A percentile compares a stretch with the other conserved stretches of the same genome.
Conservation (phyloP, 257 asterid species). For the Verbascum thapsus region DNA sequence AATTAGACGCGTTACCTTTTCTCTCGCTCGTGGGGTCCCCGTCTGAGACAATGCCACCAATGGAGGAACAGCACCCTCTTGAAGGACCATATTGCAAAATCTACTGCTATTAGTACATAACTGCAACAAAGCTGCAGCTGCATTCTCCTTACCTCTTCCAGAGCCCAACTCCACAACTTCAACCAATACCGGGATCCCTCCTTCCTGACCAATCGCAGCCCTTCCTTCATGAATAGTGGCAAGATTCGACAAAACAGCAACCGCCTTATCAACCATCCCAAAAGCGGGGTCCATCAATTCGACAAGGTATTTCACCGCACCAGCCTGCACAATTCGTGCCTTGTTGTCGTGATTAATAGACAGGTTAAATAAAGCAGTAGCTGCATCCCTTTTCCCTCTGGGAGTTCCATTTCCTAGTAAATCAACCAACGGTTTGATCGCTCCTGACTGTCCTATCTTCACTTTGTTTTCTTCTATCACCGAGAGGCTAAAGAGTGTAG, state of each 20-base stretch:
- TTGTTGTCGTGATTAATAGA: slow-evolving; percentile 60
- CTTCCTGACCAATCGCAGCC: slow-evolving; percentile 64
- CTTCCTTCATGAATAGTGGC: slow-evolving; percentile 79
- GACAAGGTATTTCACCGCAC: slow-evolving; percentile 80
- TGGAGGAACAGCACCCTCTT: slow-evolving; percentile 89
- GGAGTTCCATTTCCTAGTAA: slow-evolving; percentile 85
- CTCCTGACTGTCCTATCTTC: slow-evolving; percentile 80
- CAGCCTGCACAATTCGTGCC: slow-evolving; percentile 64
- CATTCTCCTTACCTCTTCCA: slow-evolving; percentile 85
- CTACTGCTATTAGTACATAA: slow-evolving; percentile 71
- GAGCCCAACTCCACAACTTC: slow-evolving; percentile 93
- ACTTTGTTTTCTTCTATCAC: slow-evolving; percentile 73
- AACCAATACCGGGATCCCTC: slow-evolving; percentile 74
- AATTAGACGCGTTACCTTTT: slow-evolving; percentile 48
- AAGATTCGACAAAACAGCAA: slow-evolving; percentile 68
- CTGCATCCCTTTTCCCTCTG: slow-evolving; percentile 78
- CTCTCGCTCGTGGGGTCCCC: slow-evolving; percentile 86
- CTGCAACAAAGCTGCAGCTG: slow-evolving; percentile 91
- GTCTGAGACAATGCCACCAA: slow-evolving; percentile 74
- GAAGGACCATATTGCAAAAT: slow-evolving; percentile 70
- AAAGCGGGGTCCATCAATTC: slow-evolving; percentile 90
- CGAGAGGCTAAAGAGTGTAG: slow-evolving; percentile 85
- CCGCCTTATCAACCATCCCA: slow-evolving; percentile 92
- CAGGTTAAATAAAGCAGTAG: slow-evolving; percentile 63
- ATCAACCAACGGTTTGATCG: slow-evolving; percentile 79